These are phyloP conservation scores for Sistotremastrum suecicum DNA, from an alignment of 768 basidiomycete species.

Conservation along the genomic window DNA sequence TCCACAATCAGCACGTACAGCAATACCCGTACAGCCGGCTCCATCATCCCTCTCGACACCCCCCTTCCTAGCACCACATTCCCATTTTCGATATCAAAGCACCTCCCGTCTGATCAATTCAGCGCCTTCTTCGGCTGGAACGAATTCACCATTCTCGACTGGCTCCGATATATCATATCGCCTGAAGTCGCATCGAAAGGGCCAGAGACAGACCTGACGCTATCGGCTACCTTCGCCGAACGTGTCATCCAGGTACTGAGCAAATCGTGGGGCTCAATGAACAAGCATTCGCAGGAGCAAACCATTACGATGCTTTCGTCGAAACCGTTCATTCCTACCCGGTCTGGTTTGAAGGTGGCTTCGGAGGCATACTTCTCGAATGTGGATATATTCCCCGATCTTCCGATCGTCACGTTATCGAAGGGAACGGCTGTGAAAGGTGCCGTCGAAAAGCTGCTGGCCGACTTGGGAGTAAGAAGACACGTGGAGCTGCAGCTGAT, in stretches of 20 bases:
- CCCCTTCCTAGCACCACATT: slow-evolving; percentile 66
- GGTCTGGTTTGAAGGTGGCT: slow-evolving; percentile 58
- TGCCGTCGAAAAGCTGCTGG: slow-evolving; percentile 52
- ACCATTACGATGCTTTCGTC: slow-evolving; percentile 34
- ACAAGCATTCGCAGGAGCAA: slow-evolving; percentile 30
- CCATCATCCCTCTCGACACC: slow-evolving; percentile 52
- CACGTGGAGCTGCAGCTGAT: slow-evolving; percentile 89
- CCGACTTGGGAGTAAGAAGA: slow-evolving; percentile 69
- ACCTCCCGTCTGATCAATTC: slow-evolving; percentile 39
- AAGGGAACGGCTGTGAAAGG: slow-evolving; percentile 53
- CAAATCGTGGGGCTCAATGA: slow-evolving; percentile 58
- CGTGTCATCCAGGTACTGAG: slow-evolving; percentile 52
- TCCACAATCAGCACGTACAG: slow-evolving; percentile 58
- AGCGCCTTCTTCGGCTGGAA: slow-evolving; percentile 53
- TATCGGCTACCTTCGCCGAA: slow-evolving; percentile 67
- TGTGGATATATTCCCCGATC: slow-evolving; percentile 79
- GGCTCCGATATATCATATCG: slow-evolving; percentile 54
- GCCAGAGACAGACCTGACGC: slow-evolving; percentile 44
- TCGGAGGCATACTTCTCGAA: slow-evolving; percentile 71
- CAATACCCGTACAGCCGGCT: slow-evolving; percentile 41
- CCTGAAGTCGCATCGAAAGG: slow-evolving; percentile 26
- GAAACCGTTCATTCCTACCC: slow-evolving; percentile 57
- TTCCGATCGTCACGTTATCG: slow-evolving; percentile 64
- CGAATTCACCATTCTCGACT: slow-evolving; percentile 63
- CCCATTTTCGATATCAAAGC: slow-evolving; percentile 48